These are phyloP conservation scores for Pulveroboletus sp. DNA, from an alignment of 768 basidiomycete genomes.

Conservation along the genomic window DNA sequence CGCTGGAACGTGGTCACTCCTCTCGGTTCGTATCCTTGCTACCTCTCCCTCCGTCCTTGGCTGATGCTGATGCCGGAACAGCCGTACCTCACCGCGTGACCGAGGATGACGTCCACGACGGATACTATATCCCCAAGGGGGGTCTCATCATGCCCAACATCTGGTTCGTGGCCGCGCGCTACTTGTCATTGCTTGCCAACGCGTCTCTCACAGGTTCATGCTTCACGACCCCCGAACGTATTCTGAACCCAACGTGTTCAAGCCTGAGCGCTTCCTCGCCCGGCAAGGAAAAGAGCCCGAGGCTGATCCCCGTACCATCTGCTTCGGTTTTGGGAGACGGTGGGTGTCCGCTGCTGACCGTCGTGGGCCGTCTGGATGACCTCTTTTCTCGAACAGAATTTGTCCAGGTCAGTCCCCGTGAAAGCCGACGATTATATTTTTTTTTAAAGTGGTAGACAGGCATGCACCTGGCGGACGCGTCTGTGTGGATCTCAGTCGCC, in stretches of 20 bases:
- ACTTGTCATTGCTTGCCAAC: neutral
- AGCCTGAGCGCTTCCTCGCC: slow-evolving; percentile 56
- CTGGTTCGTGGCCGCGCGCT: slow-evolving; percentile 9
- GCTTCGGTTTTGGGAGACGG: slow-evolving; percentile 70
- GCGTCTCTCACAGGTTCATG: slow-evolving; percentile 23
- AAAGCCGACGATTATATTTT: slow-evolving; percentile 2
- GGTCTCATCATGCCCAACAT: slow-evolving; percentile 23
- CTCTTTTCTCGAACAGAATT: slow-evolving; percentile 13
- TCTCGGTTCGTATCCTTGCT: slow-evolving; percentile 33
- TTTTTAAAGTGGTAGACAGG: slow-evolving; percentile 28
- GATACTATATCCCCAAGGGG: slow-evolving; percentile 55
- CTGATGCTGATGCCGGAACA: slow-evolving; percentile 29
- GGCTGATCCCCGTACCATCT: slow-evolving; percentile 52
- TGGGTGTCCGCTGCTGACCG: slow-evolving; percentile 21
- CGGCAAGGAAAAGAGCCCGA: slow-evolving; percentile 36
- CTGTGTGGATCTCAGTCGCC: slow-evolving; percentile 41
- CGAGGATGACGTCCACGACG: slow-evolving; percentile 60
- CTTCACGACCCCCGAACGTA: slow-evolving; percentile 38
- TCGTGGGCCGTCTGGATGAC: neutral
- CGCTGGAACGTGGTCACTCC: slow-evolving; percentile 41
- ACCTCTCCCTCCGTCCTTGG: neutral
- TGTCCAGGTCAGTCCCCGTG: slow-evolving; percentile 26
- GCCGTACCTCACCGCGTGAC: slow-evolving; percentile 45
- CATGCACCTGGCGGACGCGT: slow-evolving; percentile 48
- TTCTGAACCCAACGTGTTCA: slow-evolving; percentile 49